A percentile compares a stretch with the other conserved stretches of the same genome.
Conservation (phyloP, 2,329 filamentous ascomycete species). For the Trichoderma semiorbis region DNA sequence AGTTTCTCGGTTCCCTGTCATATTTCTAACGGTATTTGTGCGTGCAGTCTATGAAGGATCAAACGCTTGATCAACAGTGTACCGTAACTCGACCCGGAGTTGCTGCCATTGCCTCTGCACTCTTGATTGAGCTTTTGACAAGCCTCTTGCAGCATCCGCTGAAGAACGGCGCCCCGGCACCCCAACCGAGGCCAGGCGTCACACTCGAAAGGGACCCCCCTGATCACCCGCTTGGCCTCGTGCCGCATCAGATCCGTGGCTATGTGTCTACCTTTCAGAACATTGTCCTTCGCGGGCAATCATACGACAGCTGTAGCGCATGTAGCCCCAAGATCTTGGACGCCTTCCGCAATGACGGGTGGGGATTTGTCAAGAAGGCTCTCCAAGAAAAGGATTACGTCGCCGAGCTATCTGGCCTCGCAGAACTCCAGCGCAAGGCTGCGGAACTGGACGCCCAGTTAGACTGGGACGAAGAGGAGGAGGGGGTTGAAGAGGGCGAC, state of each 20-base stretch:
- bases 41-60: constrained; percentile 79
- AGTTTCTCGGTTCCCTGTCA: accelerated
- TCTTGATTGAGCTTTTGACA: constrained; percentile 85
- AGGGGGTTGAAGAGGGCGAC: constrained; percentile 46
- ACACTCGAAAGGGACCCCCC: constrained; percentile 53
- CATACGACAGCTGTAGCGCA: constrained; percentile 78
- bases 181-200: constrained; percentile 38
- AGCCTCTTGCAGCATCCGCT: constrained; percentile 84
- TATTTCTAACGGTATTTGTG: neutral
- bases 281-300: constrained; percentile 67
- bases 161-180: constrained; percentile 59
- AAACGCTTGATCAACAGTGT: constrained; percentile 95
- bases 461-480: constrained; percentile 60
- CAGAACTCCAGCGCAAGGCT: constrained; percentile 63
- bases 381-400: constrained; percentile 75
- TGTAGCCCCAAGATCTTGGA: constrained; percentile 69
- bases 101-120: constrained; percentile 84
- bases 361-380: constrained; percentile 73
- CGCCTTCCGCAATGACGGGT: constrained; percentile 65
- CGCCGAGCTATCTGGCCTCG: constrained; percentile 69
- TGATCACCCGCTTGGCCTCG: constrained; percentile 61
- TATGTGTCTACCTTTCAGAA: constrained; percentile 73
- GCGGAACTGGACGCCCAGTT: constrained; percentile 51
- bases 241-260: constrained; percentile 78
- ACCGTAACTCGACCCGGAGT: constrained; percentile 93